A percentile compares a stretch with the other conserved stretches of the same genome.
phyloP scores from a whole-genome alignment of 2,329 filamentous ascomycete genomes.

The Claviceps sp. region DNA sequence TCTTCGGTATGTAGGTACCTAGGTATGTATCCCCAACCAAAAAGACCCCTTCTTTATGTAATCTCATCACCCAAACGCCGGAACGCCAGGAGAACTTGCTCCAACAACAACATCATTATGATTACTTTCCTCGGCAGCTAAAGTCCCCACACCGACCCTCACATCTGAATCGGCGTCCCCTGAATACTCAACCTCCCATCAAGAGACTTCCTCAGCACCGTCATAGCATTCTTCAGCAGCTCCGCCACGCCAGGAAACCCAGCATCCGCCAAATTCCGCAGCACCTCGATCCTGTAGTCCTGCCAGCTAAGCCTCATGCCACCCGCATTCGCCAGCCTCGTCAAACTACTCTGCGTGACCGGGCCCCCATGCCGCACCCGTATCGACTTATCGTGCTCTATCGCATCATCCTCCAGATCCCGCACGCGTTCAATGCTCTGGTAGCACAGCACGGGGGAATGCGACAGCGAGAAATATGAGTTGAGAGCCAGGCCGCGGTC shows the following conservation, averaged over 20 bases:
- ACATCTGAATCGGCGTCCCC: slow-evolving; percentile 7
- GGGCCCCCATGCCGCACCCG: slow-evolving; percentile 48
- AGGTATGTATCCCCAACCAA: no score
- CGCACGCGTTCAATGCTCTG: slow-evolving; percentile 42
- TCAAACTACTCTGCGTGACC: slow-evolving; percentile 54
- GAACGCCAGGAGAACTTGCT: no score
- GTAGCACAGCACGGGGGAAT: slow-evolving; percentile 42
- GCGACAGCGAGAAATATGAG: slow-evolving; percentile 43
- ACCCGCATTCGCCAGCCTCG: slow-evolving; percentile 46
- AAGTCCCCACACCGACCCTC: neutral
- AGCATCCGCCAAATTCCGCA: slow-evolving; percentile 50
- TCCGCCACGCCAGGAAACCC: slow-evolving; percentile 54
- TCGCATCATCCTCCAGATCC: slow-evolving; percentile 41
- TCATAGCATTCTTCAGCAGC: slow-evolving; percentile 73
- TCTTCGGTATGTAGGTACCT: no score
- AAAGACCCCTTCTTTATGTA: no score
- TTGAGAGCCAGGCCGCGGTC: slow-evolving; percentile 33
- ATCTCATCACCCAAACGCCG: no score
- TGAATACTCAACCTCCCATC: slow-evolving; percentile 15
- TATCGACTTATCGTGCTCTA: slow-evolving; percentile 25
- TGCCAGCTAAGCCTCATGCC: slow-evolving; percentile 58
- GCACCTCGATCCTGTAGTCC: slow-evolving; percentile 60
- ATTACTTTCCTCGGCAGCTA: slow-evolving; percentile 16
- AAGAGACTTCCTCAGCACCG: slow-evolving; percentile 46
- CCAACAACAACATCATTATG: neutral